These are phyloP conservation scores for Metschnikowia henanensis DNA, from an alignment of 805 yeast species.

Conservation along the genomic window DNA sequence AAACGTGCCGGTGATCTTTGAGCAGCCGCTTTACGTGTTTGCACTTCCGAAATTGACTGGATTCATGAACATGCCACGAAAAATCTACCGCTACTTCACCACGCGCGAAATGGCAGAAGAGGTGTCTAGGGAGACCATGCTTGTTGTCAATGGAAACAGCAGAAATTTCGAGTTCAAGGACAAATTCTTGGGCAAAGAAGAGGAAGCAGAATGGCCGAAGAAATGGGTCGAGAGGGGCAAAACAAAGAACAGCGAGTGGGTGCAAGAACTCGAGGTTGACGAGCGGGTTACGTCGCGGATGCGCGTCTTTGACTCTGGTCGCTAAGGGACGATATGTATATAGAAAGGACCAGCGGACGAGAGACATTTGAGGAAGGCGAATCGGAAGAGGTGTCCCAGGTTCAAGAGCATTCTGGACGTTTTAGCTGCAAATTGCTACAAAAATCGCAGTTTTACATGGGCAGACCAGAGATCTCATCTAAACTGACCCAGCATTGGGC, in stretches of 20 bases:
- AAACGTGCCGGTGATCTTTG: slow-evolving; percentile 58
- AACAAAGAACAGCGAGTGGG: slow-evolving; percentile 85
- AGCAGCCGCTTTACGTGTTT: slow-evolving; percentile 76
- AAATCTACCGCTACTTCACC: slow-evolving; percentile 77
- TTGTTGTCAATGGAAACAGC: slow-evolving; percentile 49
- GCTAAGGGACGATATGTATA: background rate
- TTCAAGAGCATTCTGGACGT: too few species aligned
- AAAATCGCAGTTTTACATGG: too few species aligned
- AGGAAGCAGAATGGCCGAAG: slow-evolving; percentile 25
- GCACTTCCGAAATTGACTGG: slow-evolving; percentile 81
- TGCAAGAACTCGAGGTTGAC: slow-evolving; percentile 69
- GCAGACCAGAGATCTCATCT: too few species aligned
- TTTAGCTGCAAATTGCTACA: too few species aligned
- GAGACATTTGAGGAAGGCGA: too few species aligned
- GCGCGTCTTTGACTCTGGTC: slow-evolving; percentile 41
- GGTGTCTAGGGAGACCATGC: slow-evolving; percentile 53
- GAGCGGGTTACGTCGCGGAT: slow-evolving; percentile 58
- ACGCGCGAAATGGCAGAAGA: slow-evolving; percentile 70
- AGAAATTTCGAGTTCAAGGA: slow-evolving; percentile 55
- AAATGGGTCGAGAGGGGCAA: slow-evolving; percentile 80
- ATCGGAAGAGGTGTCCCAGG: too few species aligned
- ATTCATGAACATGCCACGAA: slow-evolving; percentile 68
- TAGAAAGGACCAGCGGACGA: background rate
- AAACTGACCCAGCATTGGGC: too few species aligned
- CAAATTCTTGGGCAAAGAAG: slow-evolving; percentile 26